Conservation (phyloP, 1,284 basidiomycete species). For the Pascua sp. region DNA sequence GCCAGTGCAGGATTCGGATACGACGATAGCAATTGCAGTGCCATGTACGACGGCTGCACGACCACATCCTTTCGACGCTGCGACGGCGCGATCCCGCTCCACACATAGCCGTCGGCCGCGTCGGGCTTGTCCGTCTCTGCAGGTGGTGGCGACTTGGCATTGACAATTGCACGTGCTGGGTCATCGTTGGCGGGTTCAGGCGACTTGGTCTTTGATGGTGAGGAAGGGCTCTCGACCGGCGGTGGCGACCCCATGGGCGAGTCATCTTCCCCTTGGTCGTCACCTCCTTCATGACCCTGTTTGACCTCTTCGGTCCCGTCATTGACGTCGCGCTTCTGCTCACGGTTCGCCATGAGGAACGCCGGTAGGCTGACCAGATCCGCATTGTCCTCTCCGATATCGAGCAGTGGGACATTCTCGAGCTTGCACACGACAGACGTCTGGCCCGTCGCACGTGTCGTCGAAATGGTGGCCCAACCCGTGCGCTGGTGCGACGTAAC, state of each 20-base stretch:
- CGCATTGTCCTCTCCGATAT: slow-evolving; percentile 74
- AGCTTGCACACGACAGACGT: slow-evolving; percentile 78
- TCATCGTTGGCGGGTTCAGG: background rate
- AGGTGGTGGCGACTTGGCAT: slow-evolving; percentile 3
- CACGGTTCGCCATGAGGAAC: slow-evolving; percentile 67
- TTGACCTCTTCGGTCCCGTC: background rate
- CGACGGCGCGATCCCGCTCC: slow-evolving; percentile 77
- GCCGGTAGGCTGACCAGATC: slow-evolving; percentile 68
- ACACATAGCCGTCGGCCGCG: slow-evolving; percentile 58
- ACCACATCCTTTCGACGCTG: slow-evolving; percentile 78
- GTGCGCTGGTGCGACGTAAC: slow-evolving; percentile 68
- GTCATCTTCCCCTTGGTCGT: background rate
- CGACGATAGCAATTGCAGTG: slow-evolving; percentile 73
- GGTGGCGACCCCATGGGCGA: no score
- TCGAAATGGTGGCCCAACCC: slow-evolving; percentile 87
- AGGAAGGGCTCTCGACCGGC: no score
- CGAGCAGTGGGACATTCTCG: slow-evolving; percentile 83
- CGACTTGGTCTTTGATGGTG: no score
- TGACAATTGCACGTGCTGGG: slow-evolving; percentile 7
- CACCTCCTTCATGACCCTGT: background rate
- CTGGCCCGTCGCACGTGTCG: slow-evolving; percentile 83
- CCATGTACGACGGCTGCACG: slow-evolving; percentile 83
- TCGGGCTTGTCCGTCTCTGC: background rate
- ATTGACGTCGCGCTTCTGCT: slow-evolving; percentile 29
- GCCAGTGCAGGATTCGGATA: slow-evolving; percentile 59